Conservation (phyloP, 1,284 basidiomycete species). For the Schizophyllum amplum region DNA sequence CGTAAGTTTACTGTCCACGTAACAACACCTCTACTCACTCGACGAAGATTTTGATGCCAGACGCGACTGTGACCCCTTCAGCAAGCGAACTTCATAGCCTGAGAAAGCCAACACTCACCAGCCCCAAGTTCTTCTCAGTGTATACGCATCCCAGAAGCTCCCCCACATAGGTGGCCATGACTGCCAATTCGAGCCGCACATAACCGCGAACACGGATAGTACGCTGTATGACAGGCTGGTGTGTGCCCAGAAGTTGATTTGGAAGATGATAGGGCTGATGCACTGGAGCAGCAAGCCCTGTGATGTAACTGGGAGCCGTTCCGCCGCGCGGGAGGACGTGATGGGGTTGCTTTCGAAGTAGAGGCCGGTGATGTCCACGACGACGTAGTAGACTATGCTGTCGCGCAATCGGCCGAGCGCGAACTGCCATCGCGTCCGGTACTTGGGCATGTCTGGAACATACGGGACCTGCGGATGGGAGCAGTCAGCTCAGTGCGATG, state of each 20-base stretch:
- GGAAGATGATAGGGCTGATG: background rate
- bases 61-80: slow-evolving; percentile 3
- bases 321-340: slow-evolving; percentile 1
- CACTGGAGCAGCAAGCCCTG: background rate
- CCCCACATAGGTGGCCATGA: slow-evolving; percentile 10
- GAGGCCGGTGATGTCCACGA: slow-evolving; percentile 1
- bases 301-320: background rate
- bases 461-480: background rate
- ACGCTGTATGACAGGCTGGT: background rate
- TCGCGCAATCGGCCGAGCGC: background rate
- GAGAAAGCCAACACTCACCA: background rate
- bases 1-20: background rate
- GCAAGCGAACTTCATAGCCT: background rate
- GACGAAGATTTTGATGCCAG: slow-evolving; percentile 12
- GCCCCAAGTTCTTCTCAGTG: slow-evolving; percentile 12
- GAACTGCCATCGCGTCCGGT: background rate
- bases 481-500: too few relatives aligned
- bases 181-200: slow-evolving; percentile 1
- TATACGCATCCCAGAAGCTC: slow-evolving; percentile 6
- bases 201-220: background rate
- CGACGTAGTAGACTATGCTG: background rate
- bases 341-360: slow-evolving; percentile 3
- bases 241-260: background rate
- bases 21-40: slow-evolving; percentile 4
- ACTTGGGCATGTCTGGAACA: background rate